Evolutionary conservation across 139 green algal genomes (phyloP).

Genomic region (Coccomyxa sp.): DNA sequence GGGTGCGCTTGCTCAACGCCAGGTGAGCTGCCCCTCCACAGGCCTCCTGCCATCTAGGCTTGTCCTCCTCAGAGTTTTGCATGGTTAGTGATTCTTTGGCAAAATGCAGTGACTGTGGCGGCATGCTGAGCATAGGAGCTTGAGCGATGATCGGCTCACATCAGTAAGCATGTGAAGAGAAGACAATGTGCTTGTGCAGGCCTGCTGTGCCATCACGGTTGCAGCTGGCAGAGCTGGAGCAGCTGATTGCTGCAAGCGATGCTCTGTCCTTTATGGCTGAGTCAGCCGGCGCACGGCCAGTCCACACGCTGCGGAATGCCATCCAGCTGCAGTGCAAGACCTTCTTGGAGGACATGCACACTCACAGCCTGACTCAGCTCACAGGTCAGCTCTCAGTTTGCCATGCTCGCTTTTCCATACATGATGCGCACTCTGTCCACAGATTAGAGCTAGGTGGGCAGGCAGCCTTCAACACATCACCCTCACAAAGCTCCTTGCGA

Average conservation of each 20-base stretch:
- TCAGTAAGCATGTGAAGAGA: no score
- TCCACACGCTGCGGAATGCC: constrained; percentile 32
- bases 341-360: constrained; percentile 59
- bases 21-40: neutral
- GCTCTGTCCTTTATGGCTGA: constrained; percentile 43
- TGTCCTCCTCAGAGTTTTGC: neutral
- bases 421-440: no score
- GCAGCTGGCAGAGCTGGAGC: constrained; percentile 59
- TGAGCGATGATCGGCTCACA: no score
- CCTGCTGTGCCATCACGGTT: constrained; percentile 25
- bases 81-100: neutral
- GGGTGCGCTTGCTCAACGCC: constrained; percentile 62
- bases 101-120: neutral
- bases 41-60: neutral
- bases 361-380: constrained; percentile 29
- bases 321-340: constrained; percentile 53
- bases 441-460: no score
- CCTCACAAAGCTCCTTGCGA: neutral
- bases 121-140: no score
- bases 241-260: constrained; percentile 52
- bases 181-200: no score
- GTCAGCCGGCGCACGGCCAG: constrained; percentile 23
- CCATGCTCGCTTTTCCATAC: no score
- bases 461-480: neutral
- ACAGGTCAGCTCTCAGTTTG: no score